These are phyloP conservation scores for Colletotrichum sojae DNA, from an alignment of 2,329 filamentous ascomycete genomes.

Conservation along the genomic window DNA sequence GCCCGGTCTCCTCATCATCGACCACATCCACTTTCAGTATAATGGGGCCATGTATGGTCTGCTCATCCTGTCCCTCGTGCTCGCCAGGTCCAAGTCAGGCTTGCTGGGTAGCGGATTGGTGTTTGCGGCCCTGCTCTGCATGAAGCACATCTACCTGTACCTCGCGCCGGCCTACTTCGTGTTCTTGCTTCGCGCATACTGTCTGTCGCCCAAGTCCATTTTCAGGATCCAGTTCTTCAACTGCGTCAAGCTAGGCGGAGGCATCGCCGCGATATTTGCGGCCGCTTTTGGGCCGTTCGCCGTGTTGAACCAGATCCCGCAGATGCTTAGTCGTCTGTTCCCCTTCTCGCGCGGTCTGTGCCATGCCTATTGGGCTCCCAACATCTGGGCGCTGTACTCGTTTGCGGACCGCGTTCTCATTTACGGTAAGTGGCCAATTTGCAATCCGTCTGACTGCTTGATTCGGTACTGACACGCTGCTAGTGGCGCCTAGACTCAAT, in stretches of 20 bases:
- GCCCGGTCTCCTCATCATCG: conserved; percentile 94
- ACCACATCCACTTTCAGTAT: conserved; percentile 99
- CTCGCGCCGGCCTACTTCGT: conserved; percentile 96
- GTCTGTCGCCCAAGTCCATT: conserved; percentile 82
- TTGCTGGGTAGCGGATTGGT: conserved; percentile 84
- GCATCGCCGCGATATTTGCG: conserved; percentile 79
- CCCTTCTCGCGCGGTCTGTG: conserved; percentile 95
- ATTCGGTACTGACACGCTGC: conserved; percentile 49
- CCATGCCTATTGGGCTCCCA: conserved; percentile 98
- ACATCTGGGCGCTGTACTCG: conserved; percentile 97
- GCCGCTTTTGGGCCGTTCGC: conserved; percentile 93
- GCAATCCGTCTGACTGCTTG: background rate
- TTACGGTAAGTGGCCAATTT: conserved; percentile 69
- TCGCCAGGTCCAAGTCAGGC: conserved; percentile 82
- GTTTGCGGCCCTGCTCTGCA: conserved; percentile 88
- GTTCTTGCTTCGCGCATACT: conserved; percentile 90
- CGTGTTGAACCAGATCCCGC: conserved; percentile 84
- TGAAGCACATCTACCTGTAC: conserved; percentile 99
- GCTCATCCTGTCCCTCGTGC: conserved; percentile 86
- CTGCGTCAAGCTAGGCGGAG: conserved; percentile 83
- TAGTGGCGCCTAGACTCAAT: conserved; percentile 86
- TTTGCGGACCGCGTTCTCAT: conserved; percentile 90
- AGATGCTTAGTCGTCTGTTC: conserved; percentile 88
- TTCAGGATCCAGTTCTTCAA: conserved; percentile 85
- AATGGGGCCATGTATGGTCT: conserved; percentile 97